Conservation (phyloP, 768 basidiomycete genomes). For the Termitomyces heimii region DNA sequence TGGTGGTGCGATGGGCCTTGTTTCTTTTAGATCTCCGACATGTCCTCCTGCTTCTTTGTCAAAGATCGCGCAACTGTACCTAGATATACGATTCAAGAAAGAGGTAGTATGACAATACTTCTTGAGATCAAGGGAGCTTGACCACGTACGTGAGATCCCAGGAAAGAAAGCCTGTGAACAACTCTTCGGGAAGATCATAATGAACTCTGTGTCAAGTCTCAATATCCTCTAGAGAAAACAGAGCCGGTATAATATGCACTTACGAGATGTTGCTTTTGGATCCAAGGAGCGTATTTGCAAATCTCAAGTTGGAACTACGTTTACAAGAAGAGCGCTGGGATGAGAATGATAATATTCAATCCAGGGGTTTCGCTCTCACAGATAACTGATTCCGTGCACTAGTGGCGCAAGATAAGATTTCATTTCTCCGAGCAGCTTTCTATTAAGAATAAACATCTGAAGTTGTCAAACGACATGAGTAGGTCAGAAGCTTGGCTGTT, state of each 20-base stretch:
- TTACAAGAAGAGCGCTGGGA: not conserved
- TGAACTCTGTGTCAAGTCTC: not conserved
- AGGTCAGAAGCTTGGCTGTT: not conserved
- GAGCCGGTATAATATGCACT: not conserved
- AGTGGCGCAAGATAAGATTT: not conserved
- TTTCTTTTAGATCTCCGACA: slow-evolving; percentile 3
- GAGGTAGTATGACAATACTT: too few relatives aligned
- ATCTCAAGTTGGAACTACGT: slow-evolving; percentile 5
- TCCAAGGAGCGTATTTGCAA: slow-evolving; percentile 6
- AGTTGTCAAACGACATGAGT: not conserved
- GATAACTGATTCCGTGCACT: slow-evolving; percentile 1
- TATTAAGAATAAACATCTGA: slow-evolving; percentile 8
- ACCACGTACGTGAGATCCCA: slow-evolving; percentile 7
- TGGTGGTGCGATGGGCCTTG: slow-evolving; percentile 5
- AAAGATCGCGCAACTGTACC: slow-evolving; percentile 8
- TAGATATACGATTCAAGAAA: too few relatives aligned
- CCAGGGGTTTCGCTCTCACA: not conserved
- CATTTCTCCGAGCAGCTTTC: slow-evolving; percentile 4
- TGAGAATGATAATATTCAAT: not conserved
- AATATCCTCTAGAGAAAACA: not conserved
- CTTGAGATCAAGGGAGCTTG: too few relatives aligned
- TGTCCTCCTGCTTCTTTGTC: slow-evolving; percentile 5
- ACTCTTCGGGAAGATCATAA: slow-evolving; percentile 1
- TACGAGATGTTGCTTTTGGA: slow-evolving; percentile 10
- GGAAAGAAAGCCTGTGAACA: slow-evolving; percentile 6